Conservation (phyloP, 2,329 filamentous ascomycete genomes). For the Helminthosporium solani region DNA sequence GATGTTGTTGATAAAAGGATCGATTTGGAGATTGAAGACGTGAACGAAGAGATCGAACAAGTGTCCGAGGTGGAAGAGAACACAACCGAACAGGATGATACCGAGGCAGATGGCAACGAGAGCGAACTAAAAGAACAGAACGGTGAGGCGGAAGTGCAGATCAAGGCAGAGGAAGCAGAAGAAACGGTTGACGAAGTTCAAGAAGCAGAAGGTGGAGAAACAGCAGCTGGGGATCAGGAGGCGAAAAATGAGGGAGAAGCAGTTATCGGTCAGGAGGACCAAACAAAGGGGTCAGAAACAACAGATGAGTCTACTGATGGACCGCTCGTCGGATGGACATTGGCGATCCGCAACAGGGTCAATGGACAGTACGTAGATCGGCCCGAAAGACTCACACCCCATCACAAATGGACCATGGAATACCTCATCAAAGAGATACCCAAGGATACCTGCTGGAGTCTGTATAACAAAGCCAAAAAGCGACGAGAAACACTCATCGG, state of each 20-base stretch:
- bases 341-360: slow-evolving; percentile 72
- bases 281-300: neutral
- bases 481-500: slow-evolving; percentile 53
- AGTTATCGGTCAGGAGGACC: slow-evolving; percentile 12
- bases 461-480: slow-evolving; percentile 48
- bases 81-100: neutral
- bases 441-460: slow-evolving; percentile 11
- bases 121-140: too few species aligned
- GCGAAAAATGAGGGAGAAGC: slow-evolving; percentile 2
- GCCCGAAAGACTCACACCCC: slow-evolving; percentile 51
- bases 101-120: neutral
- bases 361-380: slow-evolving; percentile 65
- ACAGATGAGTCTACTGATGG: slow-evolving; percentile 9
- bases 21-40: slow-evolving; percentile 27
- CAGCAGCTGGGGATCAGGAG: slow-evolving; percentile 16
- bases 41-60: slow-evolving; percentile 10
- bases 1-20: slow-evolving; percentile 36
- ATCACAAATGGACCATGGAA: slow-evolving; percentile 69
- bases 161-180: neutral
- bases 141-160: neutral
- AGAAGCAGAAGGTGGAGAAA: neutral
- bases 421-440: slow-evolving; percentile 68
- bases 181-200: neutral
- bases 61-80: too few species aligned
- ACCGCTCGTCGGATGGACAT: slow-evolving; percentile 65